Conservation (phyloP, 31 red algal species). For the Porphyra umbilicalis region DNA sequence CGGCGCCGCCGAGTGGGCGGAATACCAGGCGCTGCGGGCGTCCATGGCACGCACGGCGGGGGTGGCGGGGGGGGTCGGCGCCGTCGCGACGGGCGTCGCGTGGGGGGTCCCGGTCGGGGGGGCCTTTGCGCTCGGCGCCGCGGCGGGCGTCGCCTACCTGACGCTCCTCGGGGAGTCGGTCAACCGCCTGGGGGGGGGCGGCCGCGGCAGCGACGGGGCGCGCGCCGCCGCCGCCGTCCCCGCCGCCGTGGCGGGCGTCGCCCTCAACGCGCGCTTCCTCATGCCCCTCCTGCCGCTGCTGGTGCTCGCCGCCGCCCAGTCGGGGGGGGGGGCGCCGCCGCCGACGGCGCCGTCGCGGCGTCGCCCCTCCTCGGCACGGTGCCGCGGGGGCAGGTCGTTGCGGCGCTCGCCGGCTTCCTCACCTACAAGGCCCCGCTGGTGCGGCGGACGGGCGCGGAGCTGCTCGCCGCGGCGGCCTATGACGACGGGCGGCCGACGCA, state of each 20-base stretch:
- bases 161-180: slow-evolving; percentile 31
- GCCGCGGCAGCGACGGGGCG: not conserved
- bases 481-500: slow-evolving; percentile 28
- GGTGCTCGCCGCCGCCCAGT: not conserved
- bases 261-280: slow-evolving; percentile 30
- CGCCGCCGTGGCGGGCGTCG: not conserved
- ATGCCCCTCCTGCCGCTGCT: slow-evolving; percentile 41
- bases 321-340: not conserved
- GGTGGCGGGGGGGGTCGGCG: slow-evolving; percentile 3
- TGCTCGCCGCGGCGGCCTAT: slow-evolving; percentile 1
- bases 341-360: not conserved
- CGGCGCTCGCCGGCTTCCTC: slow-evolving; percentile 53
- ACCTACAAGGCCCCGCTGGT: slow-evolving; percentile 68
- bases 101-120: slow-evolving; percentile 10
- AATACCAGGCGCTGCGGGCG: slow-evolving; percentile 41
- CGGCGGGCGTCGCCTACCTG: slow-evolving; percentile 35
- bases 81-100: not conserved
- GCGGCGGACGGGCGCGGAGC: slow-evolving; percentile 27
- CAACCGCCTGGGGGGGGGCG: slow-evolving; percentile 20
- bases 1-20: slow-evolving; percentile 14
- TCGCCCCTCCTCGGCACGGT: slow-evolving; percentile 12
- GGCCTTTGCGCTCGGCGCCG: slow-evolving; percentile 27
- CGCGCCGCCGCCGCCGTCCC: not conserved
- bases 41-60: slow-evolving; percentile 6
- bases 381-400: slow-evolving; percentile 23